phyloP scores from a whole-genome alignment of 768 basidiomycete genomes.

The Boletus rubescentipes region DNA sequence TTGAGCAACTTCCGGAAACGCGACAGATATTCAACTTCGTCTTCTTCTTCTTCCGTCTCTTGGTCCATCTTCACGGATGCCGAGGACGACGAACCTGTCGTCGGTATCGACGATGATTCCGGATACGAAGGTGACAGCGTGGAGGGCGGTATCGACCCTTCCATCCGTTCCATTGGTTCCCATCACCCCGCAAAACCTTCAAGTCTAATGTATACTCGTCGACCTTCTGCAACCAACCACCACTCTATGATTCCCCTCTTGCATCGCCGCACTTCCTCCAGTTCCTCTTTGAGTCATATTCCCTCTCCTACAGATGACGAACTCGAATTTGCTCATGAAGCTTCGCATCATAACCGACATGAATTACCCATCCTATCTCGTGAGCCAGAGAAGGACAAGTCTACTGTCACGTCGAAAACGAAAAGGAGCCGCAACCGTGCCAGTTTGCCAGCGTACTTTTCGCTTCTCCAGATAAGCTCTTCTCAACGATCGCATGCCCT shows the following conservation, averaged over 20 bases:
- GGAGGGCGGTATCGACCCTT: constrained; percentile 40
- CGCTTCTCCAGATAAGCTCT: constrained; percentile 58
- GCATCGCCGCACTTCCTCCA: constrained; percentile 51
- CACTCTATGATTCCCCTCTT: constrained; percentile 57
- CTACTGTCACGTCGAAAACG: constrained; percentile 37
- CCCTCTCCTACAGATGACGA: constrained; percentile 45
- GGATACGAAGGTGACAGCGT: constrained; percentile 29
- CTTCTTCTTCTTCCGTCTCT: constrained; percentile 65
- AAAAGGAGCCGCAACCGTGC: constrained; percentile 64
- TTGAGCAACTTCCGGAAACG: constrained; percentile 45
- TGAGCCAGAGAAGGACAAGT: constrained; percentile 25
- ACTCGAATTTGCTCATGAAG: constrained; percentile 39
- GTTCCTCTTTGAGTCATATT: constrained; percentile 31
- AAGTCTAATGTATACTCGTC: constrained; percentile 62
- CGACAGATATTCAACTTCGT: constrained; percentile 55
- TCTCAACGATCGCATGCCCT: constrained; percentile 36
- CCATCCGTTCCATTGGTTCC: constrained; percentile 42
- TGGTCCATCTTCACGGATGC: constrained; percentile 68
- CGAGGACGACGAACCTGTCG: constrained; percentile 47
- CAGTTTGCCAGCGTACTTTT: constrained; percentile 75
- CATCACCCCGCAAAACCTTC: constrained; percentile 38
- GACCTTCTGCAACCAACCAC: constrained; percentile 71
- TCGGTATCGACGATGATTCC: constrained; percentile 36
- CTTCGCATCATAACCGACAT: constrained; percentile 18
- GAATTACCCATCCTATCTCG: constrained; percentile 35